Conservation (phyloP, 1,139 yeast species). For the Saccharomyces uvarum region DNA sequence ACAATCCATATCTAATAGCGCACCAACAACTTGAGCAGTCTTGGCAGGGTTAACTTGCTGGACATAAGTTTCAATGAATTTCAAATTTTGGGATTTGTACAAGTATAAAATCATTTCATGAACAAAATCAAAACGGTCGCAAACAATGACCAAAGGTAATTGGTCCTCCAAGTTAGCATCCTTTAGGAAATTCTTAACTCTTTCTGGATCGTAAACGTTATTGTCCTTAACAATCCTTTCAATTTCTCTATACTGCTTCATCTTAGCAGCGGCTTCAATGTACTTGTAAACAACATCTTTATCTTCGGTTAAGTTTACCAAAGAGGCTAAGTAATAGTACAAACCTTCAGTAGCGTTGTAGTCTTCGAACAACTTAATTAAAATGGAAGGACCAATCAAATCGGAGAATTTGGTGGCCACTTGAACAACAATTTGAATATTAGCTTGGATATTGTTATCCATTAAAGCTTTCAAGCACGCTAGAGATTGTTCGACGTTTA, state of each 20-base stretch:
- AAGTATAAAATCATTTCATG: slow-evolving; percentile 89
- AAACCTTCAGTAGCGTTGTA: slow-evolving; percentile 88
- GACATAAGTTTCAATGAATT: slow-evolving; percentile 93
- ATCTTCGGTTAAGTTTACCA: slow-evolving; percentile 89
- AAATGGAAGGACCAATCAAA: slow-evolving; percentile 74
- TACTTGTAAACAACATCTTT: slow-evolving; percentile 93
- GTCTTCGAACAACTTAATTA: slow-evolving; percentile 88
- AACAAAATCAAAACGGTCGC: slow-evolving; percentile 85
- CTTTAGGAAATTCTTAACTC: slow-evolving; percentile 92
- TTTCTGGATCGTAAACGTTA: slow-evolving; percentile 90
- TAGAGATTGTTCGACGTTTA: slow-evolving; percentile 88
- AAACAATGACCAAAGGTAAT: slow-evolving; percentile 89
- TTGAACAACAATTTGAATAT: slow-evolving; percentile 88
- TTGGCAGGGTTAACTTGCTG: slow-evolving; percentile 94
- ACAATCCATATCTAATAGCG: slow-evolving; percentile 91
- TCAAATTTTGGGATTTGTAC: slow-evolving; percentile 91
- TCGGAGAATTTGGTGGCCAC: slow-evolving; percentile 96
- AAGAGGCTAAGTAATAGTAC: slow-evolving; percentile 85
- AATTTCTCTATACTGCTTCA: slow-evolving; percentile 87
- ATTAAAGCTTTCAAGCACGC: slow-evolving; percentile 83
- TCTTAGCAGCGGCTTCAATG: slow-evolving; percentile 85
- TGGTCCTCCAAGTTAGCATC: slow-evolving; percentile 93
- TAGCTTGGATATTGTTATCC: slow-evolving; percentile 72
- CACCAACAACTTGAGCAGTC: slow-evolving; percentile 95
- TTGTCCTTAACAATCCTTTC: slow-evolving; percentile 94